These are phyloP conservation scores for Danielozyma ontarioensis DNA, from an alignment of 805 yeast genomes.

Conservation along the genomic window DNA sequence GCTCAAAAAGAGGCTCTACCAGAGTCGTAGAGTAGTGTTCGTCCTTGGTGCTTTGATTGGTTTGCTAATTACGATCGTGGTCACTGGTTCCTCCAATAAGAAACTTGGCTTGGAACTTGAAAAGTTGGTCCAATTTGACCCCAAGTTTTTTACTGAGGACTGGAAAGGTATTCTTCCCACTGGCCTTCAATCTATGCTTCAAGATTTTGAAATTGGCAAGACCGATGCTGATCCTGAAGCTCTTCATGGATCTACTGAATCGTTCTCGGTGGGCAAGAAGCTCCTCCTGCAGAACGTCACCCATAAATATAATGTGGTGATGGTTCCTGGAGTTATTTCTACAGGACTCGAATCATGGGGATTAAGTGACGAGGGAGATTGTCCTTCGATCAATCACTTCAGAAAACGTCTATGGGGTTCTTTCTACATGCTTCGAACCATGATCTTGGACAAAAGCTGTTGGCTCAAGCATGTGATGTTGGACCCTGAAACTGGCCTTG, in stretches of 20 bases:
- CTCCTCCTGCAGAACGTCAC: conserved; percentile 48
- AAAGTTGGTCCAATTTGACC: conserved; percentile 49
- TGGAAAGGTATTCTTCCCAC: conserved; percentile 74
- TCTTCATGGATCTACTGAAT: conserved; percentile 59
- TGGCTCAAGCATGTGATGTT: conserved; percentile 91
- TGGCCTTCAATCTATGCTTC: conserved; percentile 53
- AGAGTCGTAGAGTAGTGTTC: conserved; percentile 57
- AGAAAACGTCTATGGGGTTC: conserved; percentile 96
- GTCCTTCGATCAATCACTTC: conserved; percentile 81
- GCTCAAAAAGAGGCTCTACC: conserved; percentile 23
- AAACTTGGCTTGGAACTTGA: conserved; percentile 43
- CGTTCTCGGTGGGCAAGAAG: conserved; percentile 80
- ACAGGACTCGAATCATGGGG: conserved; percentile 97
- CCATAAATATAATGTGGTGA: conserved; percentile 71
- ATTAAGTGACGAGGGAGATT: conserved; percentile 63
- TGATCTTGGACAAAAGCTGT: conserved; percentile 87
- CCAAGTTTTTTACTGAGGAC: conserved; percentile 54
- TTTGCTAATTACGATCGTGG: conserved; percentile 54
- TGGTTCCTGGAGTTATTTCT: conserved; percentile 95
- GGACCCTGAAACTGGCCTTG: conserved; percentile 88
- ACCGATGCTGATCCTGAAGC: conserved; percentile 15
- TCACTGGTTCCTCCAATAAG: conserved; percentile 38
- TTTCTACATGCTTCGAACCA: conserved; percentile 86
- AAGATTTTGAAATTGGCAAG: conserved; percentile 43
- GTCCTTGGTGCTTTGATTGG: conserved; percentile 73